A percentile compares a stretch with the other conserved stretches of the same genome.
Evolutionary conservation across 768 basidiomycete genomes (phyloP).

Genomic region (Flagelloscypha sp.): DNA sequence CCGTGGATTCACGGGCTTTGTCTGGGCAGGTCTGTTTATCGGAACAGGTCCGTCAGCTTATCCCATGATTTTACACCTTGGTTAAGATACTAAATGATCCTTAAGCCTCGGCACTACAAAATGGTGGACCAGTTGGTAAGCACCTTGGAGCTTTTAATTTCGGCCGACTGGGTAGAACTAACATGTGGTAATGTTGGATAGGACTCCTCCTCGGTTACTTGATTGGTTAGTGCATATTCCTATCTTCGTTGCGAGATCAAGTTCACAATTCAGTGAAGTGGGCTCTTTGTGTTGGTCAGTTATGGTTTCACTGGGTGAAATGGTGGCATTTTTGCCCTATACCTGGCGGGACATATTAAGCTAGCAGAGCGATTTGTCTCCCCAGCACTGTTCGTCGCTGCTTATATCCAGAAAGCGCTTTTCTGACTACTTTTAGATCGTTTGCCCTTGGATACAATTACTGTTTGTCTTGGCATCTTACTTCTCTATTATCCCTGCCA

Average conservation of each 20-base stretch:
- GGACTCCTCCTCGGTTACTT: constrained; percentile 67
- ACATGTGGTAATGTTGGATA: no score
- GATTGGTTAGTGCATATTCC: no score
- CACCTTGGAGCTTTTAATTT: background rate
- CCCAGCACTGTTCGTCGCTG: constrained; percentile 59
- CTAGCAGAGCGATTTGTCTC: constrained; percentile 78
- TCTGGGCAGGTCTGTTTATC: no score
- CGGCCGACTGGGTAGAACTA: background rate
- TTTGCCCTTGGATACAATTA: no score
- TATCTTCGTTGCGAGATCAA: background rate
- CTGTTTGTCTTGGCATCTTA: constrained; percentile 5
- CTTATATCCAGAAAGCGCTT: no score
- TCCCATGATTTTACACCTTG: no score
- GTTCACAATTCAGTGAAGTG: constrained; percentile 5
- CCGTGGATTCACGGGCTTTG: no score
- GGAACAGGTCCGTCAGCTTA: no score
- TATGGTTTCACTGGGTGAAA: constrained; percentile 38
- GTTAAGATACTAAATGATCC: no score
- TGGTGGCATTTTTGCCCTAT: constrained; percentile 75
- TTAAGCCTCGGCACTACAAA: no score
- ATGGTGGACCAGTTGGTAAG: constrained; percentile 64
- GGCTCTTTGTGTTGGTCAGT: background rate
- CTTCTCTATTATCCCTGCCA: background rate
- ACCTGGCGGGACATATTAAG: constrained; percentile 72
- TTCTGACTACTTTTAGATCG: no score